Evolutionary conservation across 2,329 filamentous ascomycete species (phyloP).

Genomic region (Catunica adiposa): DNA sequence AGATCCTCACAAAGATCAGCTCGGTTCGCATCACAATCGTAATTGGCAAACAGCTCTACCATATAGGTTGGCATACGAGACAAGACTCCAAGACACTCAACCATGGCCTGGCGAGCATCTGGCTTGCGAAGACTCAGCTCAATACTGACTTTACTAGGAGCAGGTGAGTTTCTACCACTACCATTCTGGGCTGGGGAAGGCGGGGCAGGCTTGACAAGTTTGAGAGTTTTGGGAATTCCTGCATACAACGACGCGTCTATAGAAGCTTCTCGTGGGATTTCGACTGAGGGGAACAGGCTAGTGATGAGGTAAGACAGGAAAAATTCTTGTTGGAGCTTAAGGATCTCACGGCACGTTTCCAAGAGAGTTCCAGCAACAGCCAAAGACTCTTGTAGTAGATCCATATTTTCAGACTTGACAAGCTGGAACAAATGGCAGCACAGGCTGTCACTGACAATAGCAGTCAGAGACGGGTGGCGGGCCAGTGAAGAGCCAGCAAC

Average conservation of each 20-base stretch:
- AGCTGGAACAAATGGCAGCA: conserved; percentile 93
- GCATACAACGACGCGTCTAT: conserved; percentile 87
- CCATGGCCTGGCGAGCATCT: conserved; percentile 94
- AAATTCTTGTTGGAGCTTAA: conserved; percentile 92
- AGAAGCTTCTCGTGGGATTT: conserved; percentile 76
- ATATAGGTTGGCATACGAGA: conserved; percentile 89
- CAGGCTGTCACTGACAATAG: conserved; percentile 77
- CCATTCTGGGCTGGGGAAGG: conserved; percentile 19
- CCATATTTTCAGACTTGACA: conserved; percentile 89
- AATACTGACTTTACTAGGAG: conserved; percentile 80
- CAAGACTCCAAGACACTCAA: conserved; percentile 84
- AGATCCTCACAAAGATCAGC: conserved; percentile 90
- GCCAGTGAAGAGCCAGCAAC: conserved; percentile 92
- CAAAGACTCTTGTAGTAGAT: conserved; percentile 80
- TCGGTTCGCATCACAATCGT: conserved; percentile 86
- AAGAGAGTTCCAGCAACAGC: conserved; percentile 82
- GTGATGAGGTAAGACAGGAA: conserved; percentile 89
- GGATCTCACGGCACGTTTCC: conserved; percentile 72
- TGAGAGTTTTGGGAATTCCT: conserved; percentile 81
- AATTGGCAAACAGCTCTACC: conserved; percentile 92
- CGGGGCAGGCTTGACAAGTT: conserved; percentile 60
- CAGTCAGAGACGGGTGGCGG: conserved; percentile 73
- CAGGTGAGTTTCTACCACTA: conserved; percentile 77
- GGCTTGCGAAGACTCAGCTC: conserved; percentile 85
- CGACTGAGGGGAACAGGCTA: conserved; percentile 83